Evolutionary conservation across 2,329 filamentous ascomycete species (phyloP).

Genomic region (Pseudocercospora crystallina): DNA sequence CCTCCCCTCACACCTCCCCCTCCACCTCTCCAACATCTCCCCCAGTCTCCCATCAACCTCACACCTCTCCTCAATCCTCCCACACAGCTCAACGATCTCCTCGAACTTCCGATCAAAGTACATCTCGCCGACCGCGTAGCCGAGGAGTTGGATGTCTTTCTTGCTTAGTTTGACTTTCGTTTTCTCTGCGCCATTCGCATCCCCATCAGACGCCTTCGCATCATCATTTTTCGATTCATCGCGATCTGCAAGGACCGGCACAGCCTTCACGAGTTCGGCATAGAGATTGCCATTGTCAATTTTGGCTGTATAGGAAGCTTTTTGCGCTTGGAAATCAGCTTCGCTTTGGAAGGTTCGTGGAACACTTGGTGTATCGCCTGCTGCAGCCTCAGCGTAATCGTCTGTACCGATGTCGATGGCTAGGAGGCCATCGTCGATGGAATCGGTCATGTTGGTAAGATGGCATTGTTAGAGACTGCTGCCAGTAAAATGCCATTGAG

Average conservation of each 20-base stretch:
- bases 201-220: neutral
- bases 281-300: slow-evolving; percentile 31
- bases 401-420: slow-evolving; percentile 35
- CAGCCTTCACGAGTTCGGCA: slow-evolving; percentile 19
- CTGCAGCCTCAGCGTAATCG: slow-evolving; percentile 33
- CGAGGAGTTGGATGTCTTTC: slow-evolving; percentile 38
- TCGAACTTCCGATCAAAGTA: slow-evolving; percentile 59
- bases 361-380: slow-evolving; percentile 26
- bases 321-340: slow-evolving; percentile 32
- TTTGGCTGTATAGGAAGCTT: slow-evolving; percentile 33
- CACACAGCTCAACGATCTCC: slow-evolving; percentile 33
- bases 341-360: slow-evolving; percentile 36
- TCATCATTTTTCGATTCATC: neutral
- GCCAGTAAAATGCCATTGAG: too few relatives aligned
- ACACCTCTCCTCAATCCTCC: slow-evolving; percentile 24
- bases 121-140: slow-evolving; percentile 59
- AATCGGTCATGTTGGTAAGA: slow-evolving; percentile 6
- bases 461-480: too few relatives aligned
- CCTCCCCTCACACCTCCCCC: slow-evolving; percentile 20
- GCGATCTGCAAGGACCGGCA: slow-evolving; percentile 18
- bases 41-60: slow-evolving; percentile 25
- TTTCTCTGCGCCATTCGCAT: neutral
- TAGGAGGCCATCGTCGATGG: slow-evolving; percentile 25
- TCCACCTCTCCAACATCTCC: slow-evolving; percentile 28
- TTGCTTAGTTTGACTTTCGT: slow-evolving; percentile 28